A percentile compares a stretch with the other conserved stretches of the same genome.
Evolutionary conservation across 2,329 filamentous ascomycete genomes (phyloP).

Genomic region (Penicillium sp.): DNA sequence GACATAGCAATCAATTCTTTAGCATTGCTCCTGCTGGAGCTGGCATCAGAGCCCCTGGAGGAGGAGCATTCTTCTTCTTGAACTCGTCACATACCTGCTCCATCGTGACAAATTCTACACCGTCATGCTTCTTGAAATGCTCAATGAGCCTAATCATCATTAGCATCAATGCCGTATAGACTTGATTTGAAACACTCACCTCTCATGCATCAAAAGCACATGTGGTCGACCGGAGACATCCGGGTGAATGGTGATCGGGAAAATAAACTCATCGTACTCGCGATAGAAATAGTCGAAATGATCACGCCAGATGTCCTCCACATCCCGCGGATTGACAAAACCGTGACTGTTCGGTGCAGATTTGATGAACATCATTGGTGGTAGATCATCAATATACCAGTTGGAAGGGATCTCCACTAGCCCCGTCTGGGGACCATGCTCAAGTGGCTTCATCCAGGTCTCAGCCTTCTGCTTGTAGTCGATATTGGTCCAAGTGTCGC

Average conservation of each 20-base stretch:
- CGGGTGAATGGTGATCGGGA: slow-evolving; percentile 75
- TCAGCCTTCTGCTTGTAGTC: slow-evolving; percentile 42
- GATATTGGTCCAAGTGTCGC: slow-evolving; percentile 48
- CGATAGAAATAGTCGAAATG: slow-evolving; percentile 69
- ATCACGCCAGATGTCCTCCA: slow-evolving; percentile 64
- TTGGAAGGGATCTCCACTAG: slow-evolving; percentile 47
- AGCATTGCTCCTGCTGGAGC: slow-evolving; percentile 11
- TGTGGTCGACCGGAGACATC: slow-evolving; percentile 72
- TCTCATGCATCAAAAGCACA: slow-evolving; percentile 71
- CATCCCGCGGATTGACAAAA: slow-evolving; percentile 57
- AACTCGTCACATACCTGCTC: slow-evolving; percentile 29
- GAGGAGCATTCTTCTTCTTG: slow-evolving; percentile 24
- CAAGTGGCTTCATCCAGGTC: slow-evolving; percentile 51
- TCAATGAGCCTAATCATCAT: slow-evolving; percentile 25
- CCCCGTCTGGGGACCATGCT: slow-evolving; percentile 44
- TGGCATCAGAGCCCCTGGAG: slow-evolving; percentile 23
- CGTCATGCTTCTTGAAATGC: slow-evolving; percentile 30
- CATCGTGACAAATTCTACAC: slow-evolving; percentile 31
- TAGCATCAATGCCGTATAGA: neutral
- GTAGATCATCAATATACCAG: slow-evolving; percentile 48
- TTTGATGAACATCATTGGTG: slow-evolving; percentile 50
- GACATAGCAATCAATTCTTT: neutral
- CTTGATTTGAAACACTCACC: slow-evolving; percentile 39
- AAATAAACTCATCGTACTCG: slow-evolving; percentile 75
- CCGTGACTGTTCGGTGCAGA: slow-evolving; percentile 54